Evolutionary conservation across 1,284 basidiomycete species (phyloP).

Genomic region (Ganoderma lingzhi): DNA sequence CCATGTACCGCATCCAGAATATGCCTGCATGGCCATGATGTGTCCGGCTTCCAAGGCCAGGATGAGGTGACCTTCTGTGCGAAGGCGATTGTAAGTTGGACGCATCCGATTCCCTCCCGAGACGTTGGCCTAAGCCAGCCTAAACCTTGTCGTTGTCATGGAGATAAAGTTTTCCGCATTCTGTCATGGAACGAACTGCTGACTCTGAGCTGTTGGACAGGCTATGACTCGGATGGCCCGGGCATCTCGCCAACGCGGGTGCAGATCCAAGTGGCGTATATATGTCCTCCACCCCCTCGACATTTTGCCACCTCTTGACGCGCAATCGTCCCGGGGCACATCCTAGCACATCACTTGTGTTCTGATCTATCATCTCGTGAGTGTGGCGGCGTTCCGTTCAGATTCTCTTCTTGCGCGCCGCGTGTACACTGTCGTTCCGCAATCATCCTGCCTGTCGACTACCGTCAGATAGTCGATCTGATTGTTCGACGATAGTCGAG

Average conservation of each 20-base stretch:
- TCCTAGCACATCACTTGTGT: slow-evolving; percentile 20
- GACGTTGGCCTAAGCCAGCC: no score
- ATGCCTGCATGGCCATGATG: no score
- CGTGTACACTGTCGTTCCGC: not conserved
- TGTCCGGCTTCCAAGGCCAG: no score
- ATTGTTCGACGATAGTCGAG: not conserved
- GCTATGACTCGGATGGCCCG: slow-evolving; percentile 20
- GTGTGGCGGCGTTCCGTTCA: not conserved
- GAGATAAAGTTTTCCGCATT: not conserved
- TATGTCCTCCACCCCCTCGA: slow-evolving; percentile 21
- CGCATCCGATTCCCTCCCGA: no score
- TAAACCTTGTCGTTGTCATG: no score
- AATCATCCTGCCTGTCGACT: not conserved
- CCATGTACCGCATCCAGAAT: no score
- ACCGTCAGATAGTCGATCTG: not conserved
- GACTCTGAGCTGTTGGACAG: slow-evolving; percentile 6
- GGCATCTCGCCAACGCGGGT: slow-evolving; percentile 22
- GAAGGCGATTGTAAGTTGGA: no score
- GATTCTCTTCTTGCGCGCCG: not conserved
- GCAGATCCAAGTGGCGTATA: slow-evolving; percentile 21
- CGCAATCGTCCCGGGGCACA: slow-evolving; percentile 20
- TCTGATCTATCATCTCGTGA: slow-evolving; percentile 19
- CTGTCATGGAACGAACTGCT: not conserved
- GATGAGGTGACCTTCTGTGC: no score
- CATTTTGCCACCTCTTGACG: slow-evolving; percentile 17